Evolutionary conservation across 192 early-diverging fungal species (phyloP), one percentile per base, ranked within the genome.

Genomic region (Lunasporangiospora selenospora): DNA sequence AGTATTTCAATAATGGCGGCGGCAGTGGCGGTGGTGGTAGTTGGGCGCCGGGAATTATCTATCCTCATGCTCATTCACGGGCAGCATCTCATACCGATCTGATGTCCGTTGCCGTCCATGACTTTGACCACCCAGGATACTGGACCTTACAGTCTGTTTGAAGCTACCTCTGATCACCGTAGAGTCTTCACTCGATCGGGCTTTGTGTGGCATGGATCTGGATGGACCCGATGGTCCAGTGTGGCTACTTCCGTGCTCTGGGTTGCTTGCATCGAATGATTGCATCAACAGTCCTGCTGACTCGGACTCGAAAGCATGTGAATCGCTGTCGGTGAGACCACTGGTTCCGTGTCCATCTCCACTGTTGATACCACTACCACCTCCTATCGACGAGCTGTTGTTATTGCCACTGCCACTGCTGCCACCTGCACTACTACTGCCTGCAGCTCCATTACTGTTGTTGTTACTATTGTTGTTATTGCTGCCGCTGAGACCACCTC

Each of bases 31-130:
- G n/a, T n/a, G n/a, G n/a, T n/a, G n/a, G n/a, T n/a, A n/a, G n/a
- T n/a, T n/a, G n/a, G n/a, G n/a, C n/a, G n/a, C n/a, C n/a, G n/a
- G n/a, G n/a, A n/a, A n/a, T 50, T 45, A 61, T 3, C 60, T 38
- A 23, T 44, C 33, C 19, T 70, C 71, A 16, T 48, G 38, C 18
- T 79, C 77, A 16, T 65, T 38, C 27, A 54, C 49, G 5, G 78
- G 59, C 4, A 80, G 62, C 23, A 45, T 49, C 27, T 80, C 75
- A 40, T 80, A 80, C 13, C 73, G 55, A 71, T 80, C 71, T 31
- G 69, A 73, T 7, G 69, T 73, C 37, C 69, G 21, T 42, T 73
- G 69, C 3, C 69, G 69, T 26, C 69, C 69, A 45, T 48, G 67
- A 29, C 18, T 49, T 29, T 63, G 54, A 10, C 27, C 42, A n/a